Conservation (phyloP, 1,139 yeast species). For the Debaryomyces udenii region DNA sequence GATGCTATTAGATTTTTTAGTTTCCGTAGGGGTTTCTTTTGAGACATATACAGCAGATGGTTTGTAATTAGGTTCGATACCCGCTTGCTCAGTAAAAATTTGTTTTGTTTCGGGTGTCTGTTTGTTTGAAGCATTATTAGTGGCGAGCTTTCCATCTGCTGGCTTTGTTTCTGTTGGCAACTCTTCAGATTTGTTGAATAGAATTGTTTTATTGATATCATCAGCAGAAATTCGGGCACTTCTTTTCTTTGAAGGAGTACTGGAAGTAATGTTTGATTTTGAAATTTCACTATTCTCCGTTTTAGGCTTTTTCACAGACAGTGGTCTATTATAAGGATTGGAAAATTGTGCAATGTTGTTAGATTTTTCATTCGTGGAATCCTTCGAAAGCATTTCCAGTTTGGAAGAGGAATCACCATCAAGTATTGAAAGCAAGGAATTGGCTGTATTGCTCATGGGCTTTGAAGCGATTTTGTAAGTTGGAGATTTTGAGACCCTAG, state of each 20-base stretch:
- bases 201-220: slow-evolving; percentile 40
- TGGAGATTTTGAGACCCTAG: slow-evolving; percentile 7
- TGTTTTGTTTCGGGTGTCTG: too few relatives aligned
- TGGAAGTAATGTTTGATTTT: neutral
- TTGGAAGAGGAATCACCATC: slow-evolving; percentile 38
- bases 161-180: slow-evolving; percentile 19
- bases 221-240: slow-evolving; percentile 31
- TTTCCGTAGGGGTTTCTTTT: neutral
- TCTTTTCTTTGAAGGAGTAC: slow-evolving; percentile 14
- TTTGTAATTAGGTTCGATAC: too few relatives aligned
- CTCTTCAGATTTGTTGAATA: slow-evolving; percentile 37
- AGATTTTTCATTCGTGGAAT: slow-evolving; percentile 11
- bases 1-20: neutral
- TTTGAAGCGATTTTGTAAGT: slow-evolving; percentile 13
- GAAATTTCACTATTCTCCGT: slow-evolving; percentile 5
- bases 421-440: slow-evolving; percentile 62
- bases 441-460: slow-evolving; percentile 65
- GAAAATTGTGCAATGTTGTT: slow-evolving; percentile 36
- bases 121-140: neutral
- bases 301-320: slow-evolving; percentile 23
- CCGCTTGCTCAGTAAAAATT: too few relatives aligned
- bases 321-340: slow-evolving; percentile 53
- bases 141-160: slow-evolving; percentile 15
- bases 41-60: neutral
- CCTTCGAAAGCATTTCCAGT: slow-evolving; percentile 17